Evolutionary conservation across 192 early-diverging fungal species (phyloP), one percentile per base, ranked within the genome.

Genomic region (Rhizophlyctis rosea): DNA sequence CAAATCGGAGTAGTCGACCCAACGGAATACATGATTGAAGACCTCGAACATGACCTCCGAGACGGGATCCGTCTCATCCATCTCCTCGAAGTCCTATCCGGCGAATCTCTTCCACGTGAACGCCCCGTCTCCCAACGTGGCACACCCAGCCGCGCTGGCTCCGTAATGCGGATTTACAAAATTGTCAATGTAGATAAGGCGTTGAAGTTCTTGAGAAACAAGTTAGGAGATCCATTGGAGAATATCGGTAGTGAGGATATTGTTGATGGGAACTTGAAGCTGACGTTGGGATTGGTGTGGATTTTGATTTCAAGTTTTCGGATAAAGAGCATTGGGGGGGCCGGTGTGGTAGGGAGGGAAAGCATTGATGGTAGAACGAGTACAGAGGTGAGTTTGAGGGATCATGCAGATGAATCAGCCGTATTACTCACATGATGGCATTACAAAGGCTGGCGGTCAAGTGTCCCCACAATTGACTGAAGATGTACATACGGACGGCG

Each of bases 241-340:
- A 65, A 71, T 28, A 68, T 71, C 32, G 70, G 70, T 25, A 62
- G 65, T 32, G 70, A 70, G 53, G 70, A 72, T 57, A 70, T 70
- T 29, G 70, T 72, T 5, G 70, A 72, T 55, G 70, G 68, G 9
- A 72, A 70, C 47, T 31, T 72, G 47, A 70, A 64, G 32, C 44
- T 72, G 4, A 72, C 68, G 5, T 54, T 70, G 67, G 70, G 68
- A 3, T 39, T 72, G 33, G 47, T 70, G 16, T 72, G 70, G 70
- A 50, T 70, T 11, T 48, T 70, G 52, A 71, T 71, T 32, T 58
- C 50, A 47, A 18, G 54, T 4, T 65, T 65, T 32, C 7, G 64
- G 2, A 25, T 65, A 31, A 56, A 65, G 47, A n/a, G n/a, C n/a
- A n/a, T n/a, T n/a, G n/a, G n/a, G n/a, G n/a, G n/a, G n/a, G n/a